Conservation (phyloP, 2,329 filamentous ascomycete species). For the Rasamsonia emersonii region DNA sequence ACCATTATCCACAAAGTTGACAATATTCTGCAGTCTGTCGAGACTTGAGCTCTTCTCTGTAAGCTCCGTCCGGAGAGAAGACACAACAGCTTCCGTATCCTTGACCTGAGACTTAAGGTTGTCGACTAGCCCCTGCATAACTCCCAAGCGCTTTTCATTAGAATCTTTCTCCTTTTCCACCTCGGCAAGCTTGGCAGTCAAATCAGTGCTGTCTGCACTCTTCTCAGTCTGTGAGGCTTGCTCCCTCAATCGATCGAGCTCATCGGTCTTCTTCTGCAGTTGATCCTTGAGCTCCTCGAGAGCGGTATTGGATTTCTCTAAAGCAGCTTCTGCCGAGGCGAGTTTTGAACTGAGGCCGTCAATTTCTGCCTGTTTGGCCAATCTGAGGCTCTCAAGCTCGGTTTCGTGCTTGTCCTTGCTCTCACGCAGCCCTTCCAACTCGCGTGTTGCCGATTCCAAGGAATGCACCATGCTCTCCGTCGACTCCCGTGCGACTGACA, state of each 20-base stretch:
- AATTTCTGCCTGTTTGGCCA: slow-evolving; percentile 32
- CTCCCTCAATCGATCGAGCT: slow-evolving; percentile 28
- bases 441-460: slow-evolving; percentile 58
- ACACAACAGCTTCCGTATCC: slow-evolving; percentile 43
- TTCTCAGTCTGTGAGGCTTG: slow-evolving; percentile 16
- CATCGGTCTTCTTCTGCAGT: slow-evolving; percentile 32
- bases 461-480: slow-evolving; percentile 56
- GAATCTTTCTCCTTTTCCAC: slow-evolving; percentile 27
- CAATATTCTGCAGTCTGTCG: slow-evolving; percentile 23
- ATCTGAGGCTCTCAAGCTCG: slow-evolving; percentile 38
- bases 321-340: slow-evolving; percentile 20
- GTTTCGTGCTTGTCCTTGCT: slow-evolving; percentile 41
- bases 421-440: slow-evolving; percentile 50
- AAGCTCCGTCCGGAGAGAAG: slow-evolving; percentile 36
- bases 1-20: slow-evolving; percentile 33
- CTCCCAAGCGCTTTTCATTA: slow-evolving; percentile 45
- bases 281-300: slow-evolving; percentile 28
- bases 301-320: slow-evolving; percentile 20
- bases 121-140: slow-evolving; percentile 48
- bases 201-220: slow-evolving; percentile 15
- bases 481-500: slow-evolving; percentile 63
- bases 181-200: slow-evolving; percentile 24
- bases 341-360: slow-evolving; percentile 34
- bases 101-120: slow-evolving; percentile 46
- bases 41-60: slow-evolving; percentile 28